Evolutionary conservation across 352 stramenopile genomes (phyloP), one percentile per base, ranked within the genome.

Genomic region (Globisporangium alternatum): DNA sequence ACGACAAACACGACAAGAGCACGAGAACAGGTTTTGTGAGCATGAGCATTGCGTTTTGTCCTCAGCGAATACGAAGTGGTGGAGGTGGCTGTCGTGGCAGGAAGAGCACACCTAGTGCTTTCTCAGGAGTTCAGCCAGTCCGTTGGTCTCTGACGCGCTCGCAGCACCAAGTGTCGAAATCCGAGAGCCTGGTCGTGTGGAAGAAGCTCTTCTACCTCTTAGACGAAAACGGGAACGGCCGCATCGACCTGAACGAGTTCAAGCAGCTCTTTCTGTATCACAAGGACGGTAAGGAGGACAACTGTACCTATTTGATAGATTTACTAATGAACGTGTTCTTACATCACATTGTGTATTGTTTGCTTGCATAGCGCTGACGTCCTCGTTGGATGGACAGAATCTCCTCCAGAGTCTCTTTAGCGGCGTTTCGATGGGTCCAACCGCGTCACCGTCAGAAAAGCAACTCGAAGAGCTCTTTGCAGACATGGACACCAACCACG

Each of bases 121-220:
- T 45, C 13, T 45, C 19, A 5, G 25, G 28, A 41, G 28, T 13
- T 2, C 5, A 33, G 8, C n/a, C 5, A 17, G 7, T 3, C 21
- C 22, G 28, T 21, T 17, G 4, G 2, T 28, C 7, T 13, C 13
- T 54, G 60, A 41, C 43, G 8, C 44, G n/a, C 12, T 13, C 39
- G 1, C 22, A 56, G n/a, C 41, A 33, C 15, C 43, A 48, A 2
- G 49, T 22, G 1, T 56, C 52, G 45, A 55, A 65, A n/a, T 67
- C 71, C 0, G 71, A 79, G 55, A 56, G 56, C 1, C 65, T 81
- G 22, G 60, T 69, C 0, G 62, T 84, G 22, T 90, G 81, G 81
- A 90, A 90, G 56, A 86, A 87, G 60, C 61, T 93, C 1, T 93
- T 91, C 45, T 89, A 91, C 44, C 44, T 74, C 6, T 52, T 93